phyloP scores from a whole-genome alignment of 106 monocot species.

The Agapanthus africanus region DNA sequence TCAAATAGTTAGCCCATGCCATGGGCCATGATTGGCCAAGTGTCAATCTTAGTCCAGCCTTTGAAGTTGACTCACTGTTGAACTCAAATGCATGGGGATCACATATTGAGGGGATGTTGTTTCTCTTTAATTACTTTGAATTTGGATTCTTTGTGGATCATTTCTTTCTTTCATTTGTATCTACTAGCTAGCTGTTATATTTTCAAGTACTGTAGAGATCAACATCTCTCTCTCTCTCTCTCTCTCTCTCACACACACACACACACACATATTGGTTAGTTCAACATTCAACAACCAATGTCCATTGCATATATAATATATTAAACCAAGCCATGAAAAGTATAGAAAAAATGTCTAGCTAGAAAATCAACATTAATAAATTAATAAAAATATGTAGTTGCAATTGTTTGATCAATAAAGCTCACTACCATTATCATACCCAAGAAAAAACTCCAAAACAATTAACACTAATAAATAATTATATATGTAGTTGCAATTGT shows the following conservation, averaged over 20 bases:
- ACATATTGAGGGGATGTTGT: background rate
- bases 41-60: background rate
- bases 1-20: conserved; percentile 1
- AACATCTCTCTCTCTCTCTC: background rate
- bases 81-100: background rate
- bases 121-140: background rate
- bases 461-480: background rate
- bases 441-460: background rate
- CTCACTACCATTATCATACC: background rate
- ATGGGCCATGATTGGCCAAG: background rate
- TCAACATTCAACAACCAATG: background rate
- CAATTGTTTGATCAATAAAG: background rate
- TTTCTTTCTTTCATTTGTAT: background rate
- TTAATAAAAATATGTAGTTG: background rate
- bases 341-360: too few species aligned
- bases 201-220: background rate
- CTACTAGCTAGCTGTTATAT: background rate
- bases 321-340: background rate
- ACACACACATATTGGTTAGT: background rate
- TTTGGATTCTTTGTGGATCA: background rate
- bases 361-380: background rate
- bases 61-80: conserved; percentile 14
- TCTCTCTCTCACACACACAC: background rate
- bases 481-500: too few species aligned
- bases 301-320: background rate